Evolutionary conservation across 306 rosid genomes (phyloP), one percentile per base, ranked within the genome.

Genomic region (Citrullus mucosospermus): DNA sequence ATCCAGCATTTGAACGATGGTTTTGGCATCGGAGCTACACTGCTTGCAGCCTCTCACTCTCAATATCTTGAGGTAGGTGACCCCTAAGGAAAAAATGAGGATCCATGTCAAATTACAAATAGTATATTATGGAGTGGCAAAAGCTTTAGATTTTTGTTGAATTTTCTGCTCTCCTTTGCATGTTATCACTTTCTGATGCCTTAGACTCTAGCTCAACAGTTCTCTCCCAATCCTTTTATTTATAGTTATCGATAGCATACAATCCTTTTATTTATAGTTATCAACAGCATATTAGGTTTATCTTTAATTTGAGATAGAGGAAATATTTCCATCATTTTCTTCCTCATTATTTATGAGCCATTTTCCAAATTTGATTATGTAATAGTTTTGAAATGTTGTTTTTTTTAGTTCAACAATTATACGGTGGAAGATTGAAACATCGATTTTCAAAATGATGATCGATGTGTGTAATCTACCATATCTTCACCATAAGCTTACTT

Each of bases 21-120:
- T 44, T 93, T 96, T 0, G 97, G 98, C 77, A 89, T 86, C 16
- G 98, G 98, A 81, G 98, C 98, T 28, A 93, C 98, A 53, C 90
- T 92, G 78, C 86, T 92, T 55, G 96, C 97, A 25, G 94, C 98
- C 69, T 89, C 98, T 50, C 88, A 92, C 74, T 93, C 98, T 20
- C 90, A 84, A 75, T 86, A 81, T 82, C 89, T 79, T 25, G 89
- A 79, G 63, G 78, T 57, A 54, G 88, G 83, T 8, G 87, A 84
- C 51, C 79, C 84, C 51, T 81, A 80, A 82, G 38, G 48, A 18
- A 17, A 3, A 48, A 20, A 18, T 13, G 22, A 43, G 5, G 34
- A 39, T 32, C 34, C 22, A 32, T 32, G 14, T 73, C 60, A 50
- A 74, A 74, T 32, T 34, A 15, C 15, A 30, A 63, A 30, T 74